These are phyloP conservation scores for Phyllosticta citribraziliensis DNA, from an alignment of 2,329 filamentous ascomycete genomes.

Conservation along the genomic window DNA sequence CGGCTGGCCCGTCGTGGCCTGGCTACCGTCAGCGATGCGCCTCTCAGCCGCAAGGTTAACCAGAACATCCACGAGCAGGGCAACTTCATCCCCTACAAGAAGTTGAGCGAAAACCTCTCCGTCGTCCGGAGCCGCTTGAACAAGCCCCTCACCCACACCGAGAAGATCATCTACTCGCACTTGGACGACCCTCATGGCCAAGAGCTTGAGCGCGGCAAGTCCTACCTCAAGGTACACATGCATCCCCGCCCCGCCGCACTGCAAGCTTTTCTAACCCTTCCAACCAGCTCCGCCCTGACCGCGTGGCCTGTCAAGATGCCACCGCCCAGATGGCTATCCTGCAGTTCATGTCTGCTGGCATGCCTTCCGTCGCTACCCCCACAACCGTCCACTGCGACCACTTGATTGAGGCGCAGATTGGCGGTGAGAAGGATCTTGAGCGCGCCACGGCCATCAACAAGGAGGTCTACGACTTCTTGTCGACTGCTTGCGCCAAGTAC, in stretches of 20 bases:
- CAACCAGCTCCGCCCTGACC: slow-evolving; percentile 69
- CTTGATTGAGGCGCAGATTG: slow-evolving; percentile 94
- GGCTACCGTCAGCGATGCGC: slow-evolving; percentile 76
- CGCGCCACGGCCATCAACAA: slow-evolving; percentile 92
- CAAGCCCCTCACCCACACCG: slow-evolving; percentile 85
- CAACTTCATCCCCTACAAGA: slow-evolving; percentile 98
- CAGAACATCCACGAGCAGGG: slow-evolving; percentile 95
- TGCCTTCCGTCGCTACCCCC: slow-evolving; percentile 90
- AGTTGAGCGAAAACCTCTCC: slow-evolving; percentile 95
- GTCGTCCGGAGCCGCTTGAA: slow-evolving; percentile 85
- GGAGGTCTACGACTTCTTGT: slow-evolving; percentile 97
- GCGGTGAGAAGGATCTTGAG: slow-evolving; percentile 85
- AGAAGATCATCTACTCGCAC: slow-evolving; percentile 99
- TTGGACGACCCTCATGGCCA: slow-evolving; percentile 93
- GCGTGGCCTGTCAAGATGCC: slow-evolving; percentile 98
- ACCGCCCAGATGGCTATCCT: slow-evolving; percentile 99
- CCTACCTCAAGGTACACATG: slow-evolving; percentile 65
- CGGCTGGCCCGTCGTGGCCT: slow-evolving; percentile 57
- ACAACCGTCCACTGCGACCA: slow-evolving; percentile 98
- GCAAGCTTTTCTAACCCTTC: background rate
- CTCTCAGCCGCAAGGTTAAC: slow-evolving; percentile 89
- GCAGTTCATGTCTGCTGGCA: slow-evolving; percentile 98
- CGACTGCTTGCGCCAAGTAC: slow-evolving; percentile 93
- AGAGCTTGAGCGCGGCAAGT: slow-evolving; percentile 90
- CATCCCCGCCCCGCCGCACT: background rate